Percentiles rank a stretch among this genome's conserved stretches.
phyloP scores from a whole-genome alignment of 1,139 yeast species.

The Casaregolazyma suthepensis region DNA sequence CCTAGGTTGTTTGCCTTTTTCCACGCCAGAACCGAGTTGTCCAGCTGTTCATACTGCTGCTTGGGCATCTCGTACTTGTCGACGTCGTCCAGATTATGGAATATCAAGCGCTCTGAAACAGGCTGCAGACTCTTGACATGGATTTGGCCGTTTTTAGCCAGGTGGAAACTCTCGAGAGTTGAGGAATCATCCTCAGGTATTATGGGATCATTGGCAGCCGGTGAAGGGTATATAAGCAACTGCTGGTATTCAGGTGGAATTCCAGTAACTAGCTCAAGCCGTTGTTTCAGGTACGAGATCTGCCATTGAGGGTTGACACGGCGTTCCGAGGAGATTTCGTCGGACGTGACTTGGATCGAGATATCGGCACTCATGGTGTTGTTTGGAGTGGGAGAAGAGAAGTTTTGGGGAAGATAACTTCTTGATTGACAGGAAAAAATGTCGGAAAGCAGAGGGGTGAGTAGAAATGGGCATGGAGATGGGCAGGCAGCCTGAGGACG shows the following conservation, averaged over 20 bases:
- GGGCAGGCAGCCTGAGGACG: too few relatives aligned
- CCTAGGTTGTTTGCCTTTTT: conserved; percentile 64
- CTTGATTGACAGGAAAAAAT: neutral
- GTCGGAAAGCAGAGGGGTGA: neutral
- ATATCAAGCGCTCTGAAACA: conserved; percentile 27
- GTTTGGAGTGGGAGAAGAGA: neutral
- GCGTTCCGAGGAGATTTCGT: conserved; percentile 64
- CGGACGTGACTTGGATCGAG: conserved; percentile 55
- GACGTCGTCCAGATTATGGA: conserved; percentile 34
- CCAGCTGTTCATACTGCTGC: conserved; percentile 56
- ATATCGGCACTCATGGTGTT: conserved; percentile 26
- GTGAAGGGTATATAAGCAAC: conserved; percentile 44
- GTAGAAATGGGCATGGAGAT: neutral
- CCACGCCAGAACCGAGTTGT: conserved; percentile 69
- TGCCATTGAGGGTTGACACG: conserved; percentile 62
- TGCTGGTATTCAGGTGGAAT: conserved; percentile 57
- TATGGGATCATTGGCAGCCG: conserved; percentile 36
- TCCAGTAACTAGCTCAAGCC: conserved; percentile 72
- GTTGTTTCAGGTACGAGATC: conserved; percentile 47
- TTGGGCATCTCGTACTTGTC: conserved; percentile 52
- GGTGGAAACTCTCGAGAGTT: conserved; percentile 1
- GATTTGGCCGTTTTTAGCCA: conserved; percentile 24
- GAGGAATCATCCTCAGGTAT: conserved; percentile 14
- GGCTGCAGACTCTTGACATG: conserved; percentile 37
- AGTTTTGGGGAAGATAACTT: neutral